phyloP scores from a whole-genome alignment of 2,329 filamentous ascomycete species.

The Chaetomium olivaceum region DNA sequence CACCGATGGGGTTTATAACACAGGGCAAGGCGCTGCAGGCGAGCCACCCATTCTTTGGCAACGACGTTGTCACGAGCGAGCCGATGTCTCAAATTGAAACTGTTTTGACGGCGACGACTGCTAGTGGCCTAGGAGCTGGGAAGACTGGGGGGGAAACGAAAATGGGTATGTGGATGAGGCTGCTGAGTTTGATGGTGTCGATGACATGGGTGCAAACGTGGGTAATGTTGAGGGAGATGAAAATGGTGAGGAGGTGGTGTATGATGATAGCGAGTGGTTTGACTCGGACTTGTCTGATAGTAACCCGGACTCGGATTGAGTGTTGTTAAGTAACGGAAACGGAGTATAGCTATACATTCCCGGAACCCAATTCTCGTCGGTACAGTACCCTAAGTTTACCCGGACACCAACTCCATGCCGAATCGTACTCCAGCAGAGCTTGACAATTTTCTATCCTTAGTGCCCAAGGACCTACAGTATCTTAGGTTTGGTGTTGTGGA shows the following conservation, averaged over 20 bases:
- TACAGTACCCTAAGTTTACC: too few relatives aligned
- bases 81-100: not conserved
- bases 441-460: too few relatives aligned
- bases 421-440: too few relatives aligned
- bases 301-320: too few relatives aligned
- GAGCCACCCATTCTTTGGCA: slow-evolving; percentile 55
- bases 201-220: slow-evolving; percentile 27
- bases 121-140: not conserved
- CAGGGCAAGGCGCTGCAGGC: slow-evolving; percentile 51
- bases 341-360: too few relatives aligned
- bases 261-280: slow-evolving; percentile 15
- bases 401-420: too few relatives aligned
- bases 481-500: too few relatives aligned
- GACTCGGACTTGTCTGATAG: not conserved
- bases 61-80: not conserved
- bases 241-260: slow-evolving; percentile 15
- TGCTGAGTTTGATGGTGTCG: slow-evolving; percentile 23
- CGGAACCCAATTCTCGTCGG: too few relatives aligned
- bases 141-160: not conserved
- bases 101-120: not conserved
- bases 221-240: slow-evolving; percentile 14
- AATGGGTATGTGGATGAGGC: slow-evolving; percentile 8
- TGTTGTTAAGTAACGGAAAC: too few relatives aligned
- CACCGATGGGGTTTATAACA: slow-evolving; percentile 59
- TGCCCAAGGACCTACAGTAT: too few relatives aligned